A percentile compares a stretch with the other conserved stretches of the same genome.
Conservation (phyloP, 2,329 filamentous ascomycete species). For the Colletotrichum euphorbiae region DNA sequence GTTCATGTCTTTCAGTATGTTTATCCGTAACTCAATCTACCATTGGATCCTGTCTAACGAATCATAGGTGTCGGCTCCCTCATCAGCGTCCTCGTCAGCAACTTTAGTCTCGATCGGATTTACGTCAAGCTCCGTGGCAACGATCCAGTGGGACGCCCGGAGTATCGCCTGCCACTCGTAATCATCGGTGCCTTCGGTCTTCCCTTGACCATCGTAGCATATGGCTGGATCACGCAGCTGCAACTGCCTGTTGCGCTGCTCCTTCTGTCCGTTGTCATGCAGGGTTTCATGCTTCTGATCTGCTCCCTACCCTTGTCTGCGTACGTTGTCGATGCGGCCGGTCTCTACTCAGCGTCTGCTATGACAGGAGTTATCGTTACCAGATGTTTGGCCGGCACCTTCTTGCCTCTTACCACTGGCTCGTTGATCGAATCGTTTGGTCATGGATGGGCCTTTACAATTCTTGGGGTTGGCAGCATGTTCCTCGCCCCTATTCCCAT, state of each 20-base stretch:
- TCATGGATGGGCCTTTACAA: conserved; percentile 63
- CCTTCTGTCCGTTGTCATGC: conserved; percentile 55
- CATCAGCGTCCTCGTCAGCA: conserved; percentile 61
- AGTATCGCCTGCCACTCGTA: conserved; percentile 65
- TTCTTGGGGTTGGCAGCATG: conserved; percentile 56
- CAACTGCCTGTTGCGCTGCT: conserved; percentile 56
- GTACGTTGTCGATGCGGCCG: conserved; percentile 69
- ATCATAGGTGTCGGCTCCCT: conserved; percentile 60
- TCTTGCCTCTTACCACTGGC: conserved; percentile 63
- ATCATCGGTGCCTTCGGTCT: conserved; percentile 60
- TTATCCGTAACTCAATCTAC: fast-evolving
- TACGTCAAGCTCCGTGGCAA: conserved; percentile 60
- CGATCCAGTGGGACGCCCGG: conserved; percentile 59
- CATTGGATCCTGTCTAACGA: conserved; percentile 30
- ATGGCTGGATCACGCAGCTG: conserved; percentile 64
- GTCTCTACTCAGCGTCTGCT: conserved; percentile 66
- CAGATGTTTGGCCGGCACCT: conserved; percentile 66
- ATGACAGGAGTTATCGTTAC: conserved; percentile 68
- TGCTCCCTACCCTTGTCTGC: conserved; percentile 62
- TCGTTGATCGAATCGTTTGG: conserved; percentile 62
- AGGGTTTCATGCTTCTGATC: conserved; percentile 60
- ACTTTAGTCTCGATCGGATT: conserved; percentile 63
- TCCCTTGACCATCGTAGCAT: conserved; percentile 57
- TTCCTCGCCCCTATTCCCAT: conserved; percentile 63
- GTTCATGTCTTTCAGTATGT: conserved; percentile 67